Evolutionary conservation across 2,329 filamentous ascomycete genomes (phyloP).

Genomic region (Trichoderma sp.): DNA sequence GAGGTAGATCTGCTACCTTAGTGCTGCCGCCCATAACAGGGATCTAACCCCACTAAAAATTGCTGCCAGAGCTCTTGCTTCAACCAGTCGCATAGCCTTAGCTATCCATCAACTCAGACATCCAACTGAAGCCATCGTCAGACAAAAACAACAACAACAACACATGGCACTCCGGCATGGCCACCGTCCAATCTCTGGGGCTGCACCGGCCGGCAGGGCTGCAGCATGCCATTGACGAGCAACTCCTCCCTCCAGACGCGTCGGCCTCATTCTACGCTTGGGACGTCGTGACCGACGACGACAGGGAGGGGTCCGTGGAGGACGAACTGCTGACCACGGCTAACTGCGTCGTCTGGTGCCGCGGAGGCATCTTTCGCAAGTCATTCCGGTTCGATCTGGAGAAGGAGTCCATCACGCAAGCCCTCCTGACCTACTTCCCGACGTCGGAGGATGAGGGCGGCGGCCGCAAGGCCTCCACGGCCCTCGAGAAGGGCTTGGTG

Average conservation of each 20-base stretch:
- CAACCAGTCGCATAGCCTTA: too few relatives aligned
- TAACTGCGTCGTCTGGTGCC: slow-evolving; percentile 83
- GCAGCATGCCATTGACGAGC: slow-evolving; percentile 79
- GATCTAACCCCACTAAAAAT: too few relatives aligned
- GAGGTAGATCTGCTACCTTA: too few relatives aligned
- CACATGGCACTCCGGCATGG: slow-evolving; percentile 64
- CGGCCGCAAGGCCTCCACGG: slow-evolving; percentile 27
- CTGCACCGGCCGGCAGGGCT: slow-evolving; percentile 86
- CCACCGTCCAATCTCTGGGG: slow-evolving; percentile 85
- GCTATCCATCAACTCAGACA: too few relatives aligned
- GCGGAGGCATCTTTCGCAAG: slow-evolving; percentile 80
- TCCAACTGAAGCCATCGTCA: background rate
- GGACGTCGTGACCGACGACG: slow-evolving; percentile 60
- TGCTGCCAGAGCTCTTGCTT: too few relatives aligned
- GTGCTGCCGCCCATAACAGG: too few relatives aligned
- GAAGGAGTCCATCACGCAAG: slow-evolving; percentile 83
- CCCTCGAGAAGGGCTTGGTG: slow-evolving; percentile 71
- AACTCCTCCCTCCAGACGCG: slow-evolving; percentile 70
- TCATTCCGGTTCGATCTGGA: slow-evolving; percentile 85
- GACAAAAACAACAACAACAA: slow-evolving; percentile 26
- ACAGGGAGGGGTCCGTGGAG: slow-evolving; percentile 52
- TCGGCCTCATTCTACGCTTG: slow-evolving; percentile 71
- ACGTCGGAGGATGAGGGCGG: slow-evolving; percentile 48
- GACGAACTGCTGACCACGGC: slow-evolving; percentile 81
- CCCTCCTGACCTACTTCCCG: slow-evolving; percentile 81